These are phyloP conservation scores for Telopea speciosissima DNA, from an alignment of 177 flowering plant species.

Conservation along the genomic window DNA sequence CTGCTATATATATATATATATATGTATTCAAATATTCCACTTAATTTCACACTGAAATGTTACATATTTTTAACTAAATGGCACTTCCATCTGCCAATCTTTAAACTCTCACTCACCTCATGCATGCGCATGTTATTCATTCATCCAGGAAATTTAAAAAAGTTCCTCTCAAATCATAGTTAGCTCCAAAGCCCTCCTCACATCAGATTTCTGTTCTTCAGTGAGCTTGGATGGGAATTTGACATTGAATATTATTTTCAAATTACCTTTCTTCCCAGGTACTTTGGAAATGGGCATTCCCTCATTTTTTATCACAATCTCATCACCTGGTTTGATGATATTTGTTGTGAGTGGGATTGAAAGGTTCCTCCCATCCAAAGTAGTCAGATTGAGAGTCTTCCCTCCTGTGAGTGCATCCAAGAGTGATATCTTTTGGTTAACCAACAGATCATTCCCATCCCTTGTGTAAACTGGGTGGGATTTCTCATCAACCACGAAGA, in stretches of 20 bases:
- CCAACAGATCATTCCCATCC: constrained; percentile 75
- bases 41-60: no score
- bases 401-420: constrained; percentile 86
- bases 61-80: no score
- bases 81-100: no score
- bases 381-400: constrained; percentile 54
- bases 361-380: constrained; percentile 67
- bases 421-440: constrained; percentile 54
- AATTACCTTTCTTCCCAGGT: constrained; percentile 67
- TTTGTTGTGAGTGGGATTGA: constrained; percentile 39
- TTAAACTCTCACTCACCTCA: no score
- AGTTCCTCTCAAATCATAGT: no score
- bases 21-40: no score
- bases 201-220: constrained; percentile 59
- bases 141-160: no score
- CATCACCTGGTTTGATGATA: constrained; percentile 68
- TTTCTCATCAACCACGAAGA: constrained; percentile 80
- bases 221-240: constrained; percentile 72
- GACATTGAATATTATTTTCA: constrained; percentile 66
- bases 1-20: no score
- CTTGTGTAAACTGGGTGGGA: constrained; percentile 69
- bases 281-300: constrained; percentile 95
- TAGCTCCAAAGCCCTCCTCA: constrained; percentile 52
- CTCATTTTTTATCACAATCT: constrained; percentile 58
- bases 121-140: no score